Conservation (phyloP, 371 early-diverging fungal genomes). For the Lichtheimia ornata region DNA sequence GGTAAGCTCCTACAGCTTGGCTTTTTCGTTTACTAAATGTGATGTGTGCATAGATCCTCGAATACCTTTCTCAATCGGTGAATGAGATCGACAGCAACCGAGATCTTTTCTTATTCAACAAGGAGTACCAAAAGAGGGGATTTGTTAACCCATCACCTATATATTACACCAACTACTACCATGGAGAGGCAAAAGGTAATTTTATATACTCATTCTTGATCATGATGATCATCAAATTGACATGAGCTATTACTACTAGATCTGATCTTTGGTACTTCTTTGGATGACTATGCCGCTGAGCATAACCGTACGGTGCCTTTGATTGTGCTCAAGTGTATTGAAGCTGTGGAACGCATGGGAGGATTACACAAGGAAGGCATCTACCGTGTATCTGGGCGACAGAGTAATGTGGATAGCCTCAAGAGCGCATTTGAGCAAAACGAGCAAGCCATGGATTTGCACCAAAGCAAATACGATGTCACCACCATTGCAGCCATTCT, state of each 20-base stretch:
- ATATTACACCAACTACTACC: constrained; percentile 51
- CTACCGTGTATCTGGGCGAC: constrained; percentile 71
- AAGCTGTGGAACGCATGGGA: constrained; percentile 63
- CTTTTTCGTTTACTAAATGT: too few relatives aligned
- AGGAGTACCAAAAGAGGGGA: constrained; percentile 42
- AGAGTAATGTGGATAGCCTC: constrained; percentile 56
- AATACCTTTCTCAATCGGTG: constrained; percentile 20
- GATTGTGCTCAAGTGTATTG: constrained; percentile 58
- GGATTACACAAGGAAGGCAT: constrained; percentile 71
- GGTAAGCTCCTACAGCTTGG: constrained; percentile 16
- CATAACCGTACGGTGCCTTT: constrained; percentile 55
- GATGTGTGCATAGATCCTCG: constrained; percentile 16
- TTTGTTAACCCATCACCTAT: constrained; percentile 46
- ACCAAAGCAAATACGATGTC: constrained; percentile 49
- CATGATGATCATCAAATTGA: not conserved
- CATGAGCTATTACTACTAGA: constrained; percentile 20
- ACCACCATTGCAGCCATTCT: constrained; percentile 62
- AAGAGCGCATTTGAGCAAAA: constrained; percentile 56
- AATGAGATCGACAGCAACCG: constrained; percentile 30
- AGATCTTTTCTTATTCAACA: constrained; percentile 34
- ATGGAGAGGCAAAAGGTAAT: constrained; percentile 39
- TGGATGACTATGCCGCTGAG: constrained; percentile 46
- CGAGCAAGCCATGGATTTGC: constrained; percentile 48
- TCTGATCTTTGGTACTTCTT: constrained; percentile 59
- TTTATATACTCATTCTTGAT: constrained; percentile 2